Evolutionary conservation across 305 asterid genomes (phyloP), one percentile per base, ranked within the genome.

Genomic region (Fraxinus floribunda): DNA sequence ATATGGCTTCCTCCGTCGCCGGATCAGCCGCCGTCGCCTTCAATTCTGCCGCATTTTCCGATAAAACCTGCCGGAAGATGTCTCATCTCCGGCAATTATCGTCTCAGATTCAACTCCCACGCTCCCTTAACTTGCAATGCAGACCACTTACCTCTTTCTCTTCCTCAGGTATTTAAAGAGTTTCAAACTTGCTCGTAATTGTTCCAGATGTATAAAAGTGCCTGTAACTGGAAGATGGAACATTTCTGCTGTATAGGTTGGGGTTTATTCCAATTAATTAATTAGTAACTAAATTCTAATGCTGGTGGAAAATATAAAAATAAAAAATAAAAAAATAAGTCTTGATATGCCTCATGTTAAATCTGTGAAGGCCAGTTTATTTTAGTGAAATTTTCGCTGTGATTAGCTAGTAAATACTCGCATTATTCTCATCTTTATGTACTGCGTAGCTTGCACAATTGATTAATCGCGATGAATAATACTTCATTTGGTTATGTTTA

Each of bases 121-220:
- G 57, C 18, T 73, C 84, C 60, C 16, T 84, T 38, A 74, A 80
- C 79, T 78, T 78, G 86, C 92, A 90, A 78, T 89, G 92, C 89
- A 81, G 90, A 84, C 86, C 93, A 64, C 55, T 80, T 11, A 66
- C 88, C 80, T 85, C 91, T 39, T 55, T 32, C 57, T 10, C 91
- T 82, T 85, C 92, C 78, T 75, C 90, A 78, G 95, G 75, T 68
- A 68, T 68, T 11, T 0, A 11, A 26, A 1, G 15, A 29, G 36
- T 13, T 13, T 68, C 75, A 60, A 20, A 60, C 7, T 13, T 46
- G 1, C 57, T 46, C 55, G 55, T 46, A 46, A 46, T 46, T 64
- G 73, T 64, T 2, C 73, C 32, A 7, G 73, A 24, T 64, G 73
- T 64, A 8, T 22, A 22, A 24, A 20, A 24, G 26, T 11, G 73